Conservation (phyloP, 2,329 filamentous ascomycete species). For the Coniella vitis region DNA sequence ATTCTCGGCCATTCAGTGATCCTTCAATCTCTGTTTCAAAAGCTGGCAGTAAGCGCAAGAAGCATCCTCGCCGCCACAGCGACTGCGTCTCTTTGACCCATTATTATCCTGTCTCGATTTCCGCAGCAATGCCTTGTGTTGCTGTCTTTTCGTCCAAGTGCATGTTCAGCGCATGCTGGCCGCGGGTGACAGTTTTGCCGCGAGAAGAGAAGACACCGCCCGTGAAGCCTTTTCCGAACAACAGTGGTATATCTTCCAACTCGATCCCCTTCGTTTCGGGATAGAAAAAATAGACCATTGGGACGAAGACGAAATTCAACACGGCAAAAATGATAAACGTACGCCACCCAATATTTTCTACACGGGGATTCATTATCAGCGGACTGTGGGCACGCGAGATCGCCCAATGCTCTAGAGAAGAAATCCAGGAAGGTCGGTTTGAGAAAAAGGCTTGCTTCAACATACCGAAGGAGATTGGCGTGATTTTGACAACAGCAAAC, state of each 20-base stretch:
- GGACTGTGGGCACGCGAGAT: no score
- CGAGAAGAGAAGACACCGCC: slow-evolving; percentile 24
- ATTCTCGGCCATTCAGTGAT: no score
- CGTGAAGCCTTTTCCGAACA: slow-evolving; percentile 32
- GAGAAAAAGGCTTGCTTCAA: not conserved
- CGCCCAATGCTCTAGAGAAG: no score
- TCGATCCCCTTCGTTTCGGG: slow-evolving; percentile 37
- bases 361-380: not conserved
- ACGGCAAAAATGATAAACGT: slow-evolving; percentile 18
- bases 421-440: no score
- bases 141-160: not conserved
- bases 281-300: slow-evolving; percentile 34
- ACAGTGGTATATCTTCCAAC: slow-evolving; percentile 37
- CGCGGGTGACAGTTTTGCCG: slow-evolving; percentile 1
- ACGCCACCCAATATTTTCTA: slow-evolving; percentile 20
- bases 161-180: slow-evolving; percentile 1
- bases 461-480: slow-evolving; percentile 18
- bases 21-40: not conserved
- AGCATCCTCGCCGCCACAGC: not conserved
- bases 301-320: slow-evolving; percentile 22
- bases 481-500: slow-evolving; percentile 15
- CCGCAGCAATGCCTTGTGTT: not conserved
- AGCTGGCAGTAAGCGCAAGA: not conserved
- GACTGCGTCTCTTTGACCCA: no score
- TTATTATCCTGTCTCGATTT: not conserved